A percentile compares a stretch with the other conserved stretches of the same genome.
phyloP scores from a whole-genome alignment of 805 yeast species.

The Tetrapisispora iriomotensis region DNA sequence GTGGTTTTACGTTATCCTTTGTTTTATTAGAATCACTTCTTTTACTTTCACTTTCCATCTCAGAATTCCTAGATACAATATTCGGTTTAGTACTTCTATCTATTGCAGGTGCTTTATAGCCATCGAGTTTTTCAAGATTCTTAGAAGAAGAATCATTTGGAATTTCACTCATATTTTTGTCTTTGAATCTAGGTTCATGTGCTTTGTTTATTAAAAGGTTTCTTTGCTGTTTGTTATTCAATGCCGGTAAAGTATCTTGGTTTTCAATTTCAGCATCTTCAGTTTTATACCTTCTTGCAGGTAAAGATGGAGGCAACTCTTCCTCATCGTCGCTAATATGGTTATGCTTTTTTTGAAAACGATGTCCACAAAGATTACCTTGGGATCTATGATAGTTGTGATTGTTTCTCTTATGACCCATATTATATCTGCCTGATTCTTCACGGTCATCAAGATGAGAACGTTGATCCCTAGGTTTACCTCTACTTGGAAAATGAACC shows the following conservation, averaged over 20 bases:
- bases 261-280: slow-evolving; percentile 1
- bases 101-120: background rate
- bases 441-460: background rate
- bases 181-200: too few species aligned
- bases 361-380: too few species aligned
- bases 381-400: too few species aligned
- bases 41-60: background rate
- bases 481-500: slow-evolving; percentile 16
- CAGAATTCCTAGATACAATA: background rate
- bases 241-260: slow-evolving; percentile 6
- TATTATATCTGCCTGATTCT: background rate
- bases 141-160: too few species aligned
- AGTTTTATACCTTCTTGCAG: background rate
- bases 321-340: background rate
- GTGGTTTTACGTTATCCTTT: background rate
- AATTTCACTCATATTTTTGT: background rate
- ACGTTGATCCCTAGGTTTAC: slow-evolving; percentile 13
- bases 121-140: too few species aligned
- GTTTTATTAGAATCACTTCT: background rate
- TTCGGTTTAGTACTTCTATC: background rate
- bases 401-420: background rate
- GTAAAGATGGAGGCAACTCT: slow-evolving; percentile 1
- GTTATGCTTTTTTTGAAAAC: too few species aligned
- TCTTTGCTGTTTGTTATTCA: slow-evolving; percentile 4
- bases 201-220: too few species aligned